These are phyloP conservation scores for Pouteria glomerata DNA, from an alignment of 148 eudicot species.

Conservation along the genomic window DNA sequence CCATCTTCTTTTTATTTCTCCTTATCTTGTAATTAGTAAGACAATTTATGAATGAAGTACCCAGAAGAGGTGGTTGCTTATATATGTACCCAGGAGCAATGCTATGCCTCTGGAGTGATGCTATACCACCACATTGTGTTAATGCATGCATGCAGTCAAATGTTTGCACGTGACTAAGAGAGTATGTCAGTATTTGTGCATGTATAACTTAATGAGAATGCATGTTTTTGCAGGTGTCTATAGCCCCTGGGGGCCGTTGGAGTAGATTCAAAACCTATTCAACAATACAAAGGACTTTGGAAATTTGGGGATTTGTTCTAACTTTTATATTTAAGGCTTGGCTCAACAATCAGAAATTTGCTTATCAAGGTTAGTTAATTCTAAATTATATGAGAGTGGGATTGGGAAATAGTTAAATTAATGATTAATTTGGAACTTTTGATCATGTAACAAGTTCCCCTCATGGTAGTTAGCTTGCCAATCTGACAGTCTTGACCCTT, in stretches of 20 bases:
- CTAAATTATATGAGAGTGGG: constrained; percentile 4
- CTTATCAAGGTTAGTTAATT: constrained; percentile 65
- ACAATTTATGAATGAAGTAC: neutral
- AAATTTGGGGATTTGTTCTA: constrained; percentile 93
- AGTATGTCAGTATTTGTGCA: neutral
- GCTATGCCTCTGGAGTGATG: neutral
- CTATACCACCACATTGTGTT: too few species aligned
- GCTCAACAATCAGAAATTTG: constrained; percentile 83
- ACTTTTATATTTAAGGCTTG: constrained; percentile 69
- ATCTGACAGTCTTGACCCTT: neutral
- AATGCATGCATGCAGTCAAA: neutral
- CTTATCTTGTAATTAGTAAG: neutral
- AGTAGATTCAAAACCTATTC: constrained; percentile 92
- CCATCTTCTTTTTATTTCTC: neutral
- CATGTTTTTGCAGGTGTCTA: constrained; percentile 67
- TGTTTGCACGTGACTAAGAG: neutral
- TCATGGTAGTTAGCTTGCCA: neutral
- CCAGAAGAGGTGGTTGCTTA: neutral
- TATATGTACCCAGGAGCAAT: neutral
- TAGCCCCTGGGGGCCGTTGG: constrained; percentile 99
- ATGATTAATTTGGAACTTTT: neutral
- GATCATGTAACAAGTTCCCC: too few species aligned
- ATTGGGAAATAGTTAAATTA: neutral
- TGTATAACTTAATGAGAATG: neutral
- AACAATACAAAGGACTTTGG: constrained; percentile 92